A percentile compares a stretch with the other conserved stretches of the same genome.
phyloP scores from a whole-genome alignment of 352 stramenopile genomes.

The Sclerospora graminicola region DNA sequence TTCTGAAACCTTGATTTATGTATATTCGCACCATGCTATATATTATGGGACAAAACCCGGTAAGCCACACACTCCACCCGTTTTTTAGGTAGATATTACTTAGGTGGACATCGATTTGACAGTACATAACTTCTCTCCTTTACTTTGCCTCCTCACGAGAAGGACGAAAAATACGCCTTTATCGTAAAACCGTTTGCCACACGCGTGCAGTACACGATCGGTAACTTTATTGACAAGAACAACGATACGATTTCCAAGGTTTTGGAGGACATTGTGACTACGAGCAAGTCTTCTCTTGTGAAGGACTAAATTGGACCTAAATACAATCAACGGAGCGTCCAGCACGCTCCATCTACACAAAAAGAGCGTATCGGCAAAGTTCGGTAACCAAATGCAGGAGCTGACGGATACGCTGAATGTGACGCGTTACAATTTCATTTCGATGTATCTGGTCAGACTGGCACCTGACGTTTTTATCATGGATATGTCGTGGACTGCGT shows the following conservation, averaged over 20 bases:
- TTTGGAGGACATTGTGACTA: constrained; percentile 82
- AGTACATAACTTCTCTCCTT: too few species aligned
- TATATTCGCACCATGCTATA: too few species aligned
- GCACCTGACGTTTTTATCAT: constrained; percentile 67
- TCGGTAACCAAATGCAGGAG: constrained; percentile 80
- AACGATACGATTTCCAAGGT: constrained; percentile 91
- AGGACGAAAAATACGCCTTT: constrained; percentile 90
- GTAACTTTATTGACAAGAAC: constrained; percentile 96
- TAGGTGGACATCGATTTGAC: too few species aligned
- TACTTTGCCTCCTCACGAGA: constrained; percentile 67
- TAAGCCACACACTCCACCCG: too few species aligned
- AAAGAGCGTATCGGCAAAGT: constrained; percentile 69
- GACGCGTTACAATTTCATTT: constrained; percentile 83
- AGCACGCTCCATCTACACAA: constrained; percentile 36
- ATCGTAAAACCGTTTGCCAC: constrained; percentile 95
- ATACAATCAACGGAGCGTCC: constrained; percentile 34
- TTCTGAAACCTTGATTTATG: too few species aligned
- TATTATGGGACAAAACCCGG: too few species aligned
- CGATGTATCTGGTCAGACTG: constrained; percentile 88
- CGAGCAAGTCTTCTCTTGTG: constrained; percentile 65
- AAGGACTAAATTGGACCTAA: constrained; percentile 43
- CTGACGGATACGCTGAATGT: constrained; percentile 80
- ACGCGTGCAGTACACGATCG: constrained; percentile 89
- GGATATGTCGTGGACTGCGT: constrained; percentile 85
- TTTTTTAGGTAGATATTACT: too few species aligned